These are phyloP conservation scores for Helianthus annuus DNA, from an alignment of 129 eudicot species.

Conservation along the genomic window DNA sequence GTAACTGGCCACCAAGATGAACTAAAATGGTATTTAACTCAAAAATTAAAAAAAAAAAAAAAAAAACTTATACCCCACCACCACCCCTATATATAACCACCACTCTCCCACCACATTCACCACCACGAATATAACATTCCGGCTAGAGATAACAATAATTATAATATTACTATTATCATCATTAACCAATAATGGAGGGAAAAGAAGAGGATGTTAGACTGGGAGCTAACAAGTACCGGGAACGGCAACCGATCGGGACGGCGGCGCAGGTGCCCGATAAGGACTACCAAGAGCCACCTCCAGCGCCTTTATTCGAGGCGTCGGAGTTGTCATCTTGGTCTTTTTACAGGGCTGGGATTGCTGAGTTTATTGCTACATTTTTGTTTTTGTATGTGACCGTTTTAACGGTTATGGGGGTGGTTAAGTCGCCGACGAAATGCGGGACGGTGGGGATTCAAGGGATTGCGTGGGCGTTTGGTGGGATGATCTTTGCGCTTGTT, in stretches of 20 bases:
- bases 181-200: slow-evolving; percentile 48
- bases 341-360: slow-evolving; percentile 80
- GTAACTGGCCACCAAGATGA: too few relatives aligned
- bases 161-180: too few relatives aligned
- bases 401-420: slow-evolving; percentile 73
- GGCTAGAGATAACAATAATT: neutral
- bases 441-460: slow-evolving; percentile 76
- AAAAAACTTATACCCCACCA: slow-evolving; percentile 18
- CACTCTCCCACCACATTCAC: slow-evolving; percentile 33
- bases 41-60: too few relatives aligned
- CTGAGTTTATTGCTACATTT: slow-evolving; percentile 79
- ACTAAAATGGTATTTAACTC: too few relatives aligned
- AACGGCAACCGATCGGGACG: slow-evolving; percentile 77
- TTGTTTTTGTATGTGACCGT: slow-evolving; percentile 62
- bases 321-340: slow-evolving; percentile 80
- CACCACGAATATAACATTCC: neutral
- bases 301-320: slow-evolving; percentile 78
- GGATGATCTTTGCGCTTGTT: slow-evolving; percentile 87
- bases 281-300: slow-evolving; percentile 83
- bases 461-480: slow-evolving; percentile 88
- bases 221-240: slow-evolving; percentile 83
- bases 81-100: slow-evolving; percentile 24
- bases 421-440: slow-evolving; percentile 54
- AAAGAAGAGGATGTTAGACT: slow-evolving; percentile 70
- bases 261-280: slow-evolving; percentile 78